These are phyloP conservation scores for Amanita phalloides DNA, from an alignment of 768 basidiomycete species.

Conservation along the genomic window DNA sequence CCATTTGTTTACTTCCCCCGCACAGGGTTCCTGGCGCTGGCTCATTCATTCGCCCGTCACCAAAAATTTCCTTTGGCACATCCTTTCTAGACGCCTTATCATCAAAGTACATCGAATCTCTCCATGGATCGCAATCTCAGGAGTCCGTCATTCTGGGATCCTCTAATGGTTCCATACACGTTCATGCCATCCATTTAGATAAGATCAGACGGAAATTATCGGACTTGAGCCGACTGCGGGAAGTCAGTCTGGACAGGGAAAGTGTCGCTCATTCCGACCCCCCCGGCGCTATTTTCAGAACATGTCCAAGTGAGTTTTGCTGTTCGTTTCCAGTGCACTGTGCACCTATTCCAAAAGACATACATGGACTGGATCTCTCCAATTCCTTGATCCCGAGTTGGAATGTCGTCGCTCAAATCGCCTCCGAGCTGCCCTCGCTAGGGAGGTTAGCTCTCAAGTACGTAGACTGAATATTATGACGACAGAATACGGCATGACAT, in stretches of 20 bases:
- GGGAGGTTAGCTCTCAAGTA: conserved; percentile 72
- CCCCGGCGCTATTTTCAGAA: conserved; percentile 38
- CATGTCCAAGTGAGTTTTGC: conserved; percentile 55
- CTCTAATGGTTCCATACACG: conserved; percentile 71
- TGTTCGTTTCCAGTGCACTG: conserved; percentile 4
- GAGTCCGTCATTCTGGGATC: conserved; percentile 72
- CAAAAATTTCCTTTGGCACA: conserved; percentile 45
- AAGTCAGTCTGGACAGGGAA: conserved; percentile 72
- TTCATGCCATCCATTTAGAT: conserved; percentile 78
- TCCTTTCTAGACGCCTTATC: conserved; percentile 69
- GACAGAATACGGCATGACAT: conserved; percentile 9
- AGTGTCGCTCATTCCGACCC: conserved; percentile 41
- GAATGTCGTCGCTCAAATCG: conserved; percentile 56
- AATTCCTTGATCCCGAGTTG: conserved; percentile 63
- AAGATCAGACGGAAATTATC: conserved; percentile 66
- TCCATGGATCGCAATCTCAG: conserved; percentile 36
- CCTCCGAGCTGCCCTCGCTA: conserved; percentile 48
- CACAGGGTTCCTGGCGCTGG: conserved; percentile 51
- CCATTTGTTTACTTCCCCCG: conserved; percentile 10
- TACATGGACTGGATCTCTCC: conserved; percentile 77
- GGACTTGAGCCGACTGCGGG: conserved; percentile 53
- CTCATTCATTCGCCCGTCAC: conserved; percentile 72
- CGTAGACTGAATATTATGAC: conserved; percentile 16
- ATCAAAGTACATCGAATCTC: conserved; percentile 66
- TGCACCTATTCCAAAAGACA: conserved; percentile 30